Conservation (phyloP, 2,329 filamentous ascomycete species). For the Geosmithia morbida region DNA sequence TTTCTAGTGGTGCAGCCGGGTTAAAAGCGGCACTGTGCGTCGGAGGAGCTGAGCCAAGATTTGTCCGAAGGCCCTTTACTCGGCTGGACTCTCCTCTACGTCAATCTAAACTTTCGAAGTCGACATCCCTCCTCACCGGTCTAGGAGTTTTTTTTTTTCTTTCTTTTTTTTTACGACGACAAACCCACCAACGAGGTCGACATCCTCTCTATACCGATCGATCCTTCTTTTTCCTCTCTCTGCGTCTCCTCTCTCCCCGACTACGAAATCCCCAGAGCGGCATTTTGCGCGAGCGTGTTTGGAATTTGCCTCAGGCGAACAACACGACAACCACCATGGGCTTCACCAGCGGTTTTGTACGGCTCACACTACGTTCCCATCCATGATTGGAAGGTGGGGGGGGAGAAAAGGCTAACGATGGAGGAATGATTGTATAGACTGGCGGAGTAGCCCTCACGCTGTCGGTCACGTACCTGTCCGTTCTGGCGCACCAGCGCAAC, state of each 20-base stretch:
- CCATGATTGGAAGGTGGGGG: too few relatives aligned
- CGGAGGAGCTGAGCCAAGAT: not conserved
- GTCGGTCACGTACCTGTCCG: conserved; percentile 55
- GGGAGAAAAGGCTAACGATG: not conserved
- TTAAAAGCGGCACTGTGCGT: not conserved
- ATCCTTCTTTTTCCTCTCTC: too few relatives aligned
- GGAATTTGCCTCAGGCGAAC: not conserved
- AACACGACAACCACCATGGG: conserved; percentile 39
- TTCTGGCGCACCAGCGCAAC: conserved; percentile 55
- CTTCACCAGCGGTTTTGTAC: conserved; percentile 61
- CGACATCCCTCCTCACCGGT: not conserved
- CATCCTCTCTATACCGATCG: not conserved
- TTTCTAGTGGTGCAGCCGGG: not conserved
- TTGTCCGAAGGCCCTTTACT: not conserved
- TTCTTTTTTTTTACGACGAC: not conserved
- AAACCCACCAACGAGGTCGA: not conserved
- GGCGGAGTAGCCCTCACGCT: conserved; percentile 65
- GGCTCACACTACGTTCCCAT: conserved; percentile 13
- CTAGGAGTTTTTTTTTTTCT: too few relatives aligned
- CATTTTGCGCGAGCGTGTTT: not conserved
- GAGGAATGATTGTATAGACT: conserved; percentile 31
- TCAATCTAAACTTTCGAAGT: not conserved
- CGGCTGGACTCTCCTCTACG: not conserved
- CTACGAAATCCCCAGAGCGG: too few relatives aligned
- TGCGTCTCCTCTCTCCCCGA: too few relatives aligned